Percentiles rank a stretch among this genome's conserved stretches.
phyloP scores from a whole-genome alignment of 768 basidiomycete genomes.

The Suillus plorans region DNA sequence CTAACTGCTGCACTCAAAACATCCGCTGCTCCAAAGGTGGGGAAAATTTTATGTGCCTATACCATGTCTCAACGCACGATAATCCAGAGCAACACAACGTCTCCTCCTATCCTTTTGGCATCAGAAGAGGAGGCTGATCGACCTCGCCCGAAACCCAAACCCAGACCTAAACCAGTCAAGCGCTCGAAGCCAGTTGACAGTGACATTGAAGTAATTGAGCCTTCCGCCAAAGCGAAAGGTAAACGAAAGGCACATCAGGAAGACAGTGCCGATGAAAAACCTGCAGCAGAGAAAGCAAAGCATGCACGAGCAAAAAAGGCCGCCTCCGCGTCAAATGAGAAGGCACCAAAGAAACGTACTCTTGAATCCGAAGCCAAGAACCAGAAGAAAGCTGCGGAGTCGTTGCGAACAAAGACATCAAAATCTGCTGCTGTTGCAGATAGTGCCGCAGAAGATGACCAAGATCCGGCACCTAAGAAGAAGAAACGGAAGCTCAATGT shows the following conservation, averaged over 20 bases:
- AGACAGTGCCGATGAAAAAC: conserved; percentile 19
- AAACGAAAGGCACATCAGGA: conserved; percentile 37
- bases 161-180: conserved; percentile 14
- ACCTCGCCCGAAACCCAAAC: conserved; percentile 22
- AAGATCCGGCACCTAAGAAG: conserved; percentile 47
- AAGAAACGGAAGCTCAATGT: conserved; percentile 72
- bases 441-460: conserved; percentile 15
- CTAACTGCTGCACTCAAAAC: conserved; percentile 36
- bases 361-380: conserved; percentile 18
- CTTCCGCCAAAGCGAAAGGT: conserved; percentile 31
- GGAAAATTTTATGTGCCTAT: neutral
- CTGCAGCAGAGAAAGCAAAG: conserved; percentile 27
- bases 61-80: neutral
- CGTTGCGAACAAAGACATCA: conserved; percentile 18
- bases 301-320: conserved; percentile 23
- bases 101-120: neutral
- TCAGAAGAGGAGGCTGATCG: conserved; percentile 8
- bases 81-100: conserved; percentile 6
- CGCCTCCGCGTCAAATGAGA: conserved; percentile 14
- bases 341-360: conserved; percentile 18
- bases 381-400: conserved; percentile 14
- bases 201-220: conserved; percentile 32
- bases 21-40: conserved; percentile 13
- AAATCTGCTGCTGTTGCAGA: conserved; percentile 18
- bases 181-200: conserved; percentile 23